Conservation (phyloP, 2,329 filamentous ascomycete genomes). For the Apiospora rasikravindrae region DNA sequence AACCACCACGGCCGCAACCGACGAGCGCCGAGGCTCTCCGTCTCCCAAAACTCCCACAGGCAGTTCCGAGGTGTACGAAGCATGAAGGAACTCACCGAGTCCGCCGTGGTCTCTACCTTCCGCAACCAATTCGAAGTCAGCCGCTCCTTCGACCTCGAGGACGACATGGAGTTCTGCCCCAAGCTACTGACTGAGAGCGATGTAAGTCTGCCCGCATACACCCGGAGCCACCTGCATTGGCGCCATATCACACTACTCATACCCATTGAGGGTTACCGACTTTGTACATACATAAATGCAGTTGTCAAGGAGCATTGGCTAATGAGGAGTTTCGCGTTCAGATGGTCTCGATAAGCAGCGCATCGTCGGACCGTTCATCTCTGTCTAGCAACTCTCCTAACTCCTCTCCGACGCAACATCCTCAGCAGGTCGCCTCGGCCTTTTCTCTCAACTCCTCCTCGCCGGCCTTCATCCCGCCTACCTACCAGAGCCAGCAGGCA, state of each 20-base stretch:
- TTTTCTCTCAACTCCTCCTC: conserved; percentile 75
- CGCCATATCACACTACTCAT: conserved; percentile 15
- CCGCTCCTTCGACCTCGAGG: conserved; percentile 92
- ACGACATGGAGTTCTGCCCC: conserved; percentile 95
- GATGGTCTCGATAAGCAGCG: conserved; percentile 90
- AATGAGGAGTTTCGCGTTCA: conserved; percentile 46
- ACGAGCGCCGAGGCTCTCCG: conserved; percentile 79
- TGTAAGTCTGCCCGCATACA: conserved; percentile 61
- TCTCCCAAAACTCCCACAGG: conserved; percentile 82
- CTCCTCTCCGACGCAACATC: conserved; percentile 88
- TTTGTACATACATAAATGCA: not conserved
- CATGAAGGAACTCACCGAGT: conserved; percentile 84
- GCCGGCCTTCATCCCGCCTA: conserved; percentile 68
- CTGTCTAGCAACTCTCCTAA: conserved; percentile 93
- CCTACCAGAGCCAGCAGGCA: conserved; percentile 68
- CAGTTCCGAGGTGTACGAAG: conserved; percentile 85
- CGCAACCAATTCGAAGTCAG: conserved; percentile 88
- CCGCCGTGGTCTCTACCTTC: conserved; percentile 77
- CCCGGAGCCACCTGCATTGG: not conserved
- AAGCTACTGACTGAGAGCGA: conserved; percentile 90
- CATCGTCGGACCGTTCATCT: conserved; percentile 89
- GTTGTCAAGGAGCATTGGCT: conserved; percentile 6
- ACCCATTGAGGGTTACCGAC: not conserved
- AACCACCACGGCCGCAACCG: conserved; percentile 87
- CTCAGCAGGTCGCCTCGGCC: conserved; percentile 76